Percentiles rank a stretch among this genome's conserved stretches.
phyloP scores from a whole-genome alignment of 2,329 filamentous ascomycete genomes.

The Xylaria sp. region DNA sequence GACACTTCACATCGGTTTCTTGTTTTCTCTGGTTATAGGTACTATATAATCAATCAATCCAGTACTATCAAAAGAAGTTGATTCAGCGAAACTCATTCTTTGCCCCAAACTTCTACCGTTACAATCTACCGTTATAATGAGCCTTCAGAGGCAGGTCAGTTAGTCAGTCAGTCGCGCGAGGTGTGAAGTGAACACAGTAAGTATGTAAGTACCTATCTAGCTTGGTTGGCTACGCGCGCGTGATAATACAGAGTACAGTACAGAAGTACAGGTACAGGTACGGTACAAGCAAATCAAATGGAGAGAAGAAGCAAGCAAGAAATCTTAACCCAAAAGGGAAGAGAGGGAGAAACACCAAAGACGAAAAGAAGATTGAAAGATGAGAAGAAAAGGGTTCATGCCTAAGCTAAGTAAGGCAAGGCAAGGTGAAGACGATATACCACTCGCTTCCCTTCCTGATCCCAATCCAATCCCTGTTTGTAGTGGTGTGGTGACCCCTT shows the following conservation, averaged over 20 bases:
- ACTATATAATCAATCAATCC: no score
- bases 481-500: not conserved
- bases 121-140: constrained; percentile 13
- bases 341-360: not conserved
- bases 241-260: constrained; percentile 34
- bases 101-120: constrained; percentile 7
- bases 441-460: constrained; percentile 6
- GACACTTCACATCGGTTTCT: not conserved
- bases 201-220: constrained; percentile 1
- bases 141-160: not conserved
- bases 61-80: not conserved
- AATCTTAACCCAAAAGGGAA: not conserved
- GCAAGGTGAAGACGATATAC: constrained; percentile 11
- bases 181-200: constrained; percentile 10
- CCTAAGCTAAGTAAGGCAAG: constrained; percentile 7
- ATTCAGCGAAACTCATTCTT: not conserved
- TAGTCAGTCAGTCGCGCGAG: not conserved
- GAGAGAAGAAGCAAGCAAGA: constrained; percentile 1
- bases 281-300: not conserved
- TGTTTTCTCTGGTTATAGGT: not conserved
- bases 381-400: not conserved
- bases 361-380: not conserved
- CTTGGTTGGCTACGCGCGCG: constrained; percentile 9
- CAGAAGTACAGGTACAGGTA: constrained; percentile 21
- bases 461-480: not conserved